These are phyloP conservation scores for Euphrasia confusa DNA, from an alignment of 257 asterid genomes.

Conservation along the genomic window DNA sequence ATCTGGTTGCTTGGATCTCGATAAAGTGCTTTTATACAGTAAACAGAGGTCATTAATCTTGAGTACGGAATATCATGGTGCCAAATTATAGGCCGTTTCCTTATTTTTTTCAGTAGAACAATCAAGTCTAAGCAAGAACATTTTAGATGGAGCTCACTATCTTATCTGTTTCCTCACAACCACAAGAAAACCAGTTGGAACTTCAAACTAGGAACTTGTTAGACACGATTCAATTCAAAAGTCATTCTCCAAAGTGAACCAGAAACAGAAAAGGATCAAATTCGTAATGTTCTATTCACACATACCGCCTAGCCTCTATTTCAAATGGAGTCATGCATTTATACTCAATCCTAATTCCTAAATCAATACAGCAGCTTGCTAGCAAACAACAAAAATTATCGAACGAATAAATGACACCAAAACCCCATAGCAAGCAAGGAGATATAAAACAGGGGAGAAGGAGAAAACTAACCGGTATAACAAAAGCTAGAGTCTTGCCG, in stretches of 20 bases:
- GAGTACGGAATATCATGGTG: background rate
- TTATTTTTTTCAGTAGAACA: background rate
- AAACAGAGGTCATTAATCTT: background rate
- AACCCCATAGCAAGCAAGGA: background rate
- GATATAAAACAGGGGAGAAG: background rate
- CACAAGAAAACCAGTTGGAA: background rate
- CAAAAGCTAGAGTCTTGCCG: conserved; percentile 87
- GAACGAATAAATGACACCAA: background rate
- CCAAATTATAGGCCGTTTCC: too few relatives aligned
- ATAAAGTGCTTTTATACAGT: background rate
- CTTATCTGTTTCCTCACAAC: background rate
- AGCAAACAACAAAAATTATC: background rate
- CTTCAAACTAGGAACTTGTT: background rate
- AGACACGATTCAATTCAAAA: background rate
- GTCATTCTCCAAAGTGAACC: background rate
- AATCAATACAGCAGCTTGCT: background rate
- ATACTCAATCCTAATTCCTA: background rate
- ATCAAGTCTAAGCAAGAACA: background rate
- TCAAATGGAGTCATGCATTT: background rate
- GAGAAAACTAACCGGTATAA: conserved; percentile 63
- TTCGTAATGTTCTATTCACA: background rate
- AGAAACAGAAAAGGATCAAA: background rate
- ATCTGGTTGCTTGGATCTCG: background rate
- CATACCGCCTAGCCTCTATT: background rate
- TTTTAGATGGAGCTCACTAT: background rate